Evolutionary conservation across 176 grass and related monocot species (phyloP), one percentile per base, ranked within the genome.

Genomic region (Aegilops longissima): DNA sequence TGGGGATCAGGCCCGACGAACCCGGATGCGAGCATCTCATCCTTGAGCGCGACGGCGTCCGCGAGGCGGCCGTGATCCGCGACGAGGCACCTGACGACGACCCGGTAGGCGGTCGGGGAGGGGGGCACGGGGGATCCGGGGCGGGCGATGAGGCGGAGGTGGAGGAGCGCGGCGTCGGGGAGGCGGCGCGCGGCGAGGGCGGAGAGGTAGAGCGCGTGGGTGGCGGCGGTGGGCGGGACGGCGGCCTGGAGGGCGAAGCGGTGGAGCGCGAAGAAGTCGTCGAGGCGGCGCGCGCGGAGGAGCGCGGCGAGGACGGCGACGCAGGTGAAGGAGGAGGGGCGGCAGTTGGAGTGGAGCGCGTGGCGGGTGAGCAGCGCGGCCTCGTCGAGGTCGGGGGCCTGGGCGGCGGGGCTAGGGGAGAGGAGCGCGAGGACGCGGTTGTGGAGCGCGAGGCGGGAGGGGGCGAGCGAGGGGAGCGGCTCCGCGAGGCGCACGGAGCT

Each of bases 261-360:
- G 82, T 98, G 91, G 61, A 98, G 95, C 74, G 93, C 84, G 77
- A 98, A 94, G 80, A 98, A 92, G 11, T 98, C 95, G 8, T 90
- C 83, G 66, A 95, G 87, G 70, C 87, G 87, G 77, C 76, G 82
- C 40, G 87, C 86, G 25, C 87, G 93, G 80, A 98, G 91, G 44
- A 95, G 91, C 70, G 93, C 89, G 68, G 83, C 82, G 83, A 98
- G 93, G 79, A 95, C 89, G 23, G 91, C 91, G 82, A 86, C 70
- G 87, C 85, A 89, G 85, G 95, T 98, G 82, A 85, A 95, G 78
- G 94, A 89, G 29, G 95, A 84, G 8, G 95, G 95, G 61, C 91
- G 93, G 89, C 80, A 98, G 87, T 98, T 98, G 85, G 95, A 98
- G 91, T 98, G 94, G 85, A 98, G 92, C 73, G 95, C 90, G 61